Evolutionary conservation across 176 grass and related monocot species (phyloP).

Genomic region (Puya raimondii): DNA sequence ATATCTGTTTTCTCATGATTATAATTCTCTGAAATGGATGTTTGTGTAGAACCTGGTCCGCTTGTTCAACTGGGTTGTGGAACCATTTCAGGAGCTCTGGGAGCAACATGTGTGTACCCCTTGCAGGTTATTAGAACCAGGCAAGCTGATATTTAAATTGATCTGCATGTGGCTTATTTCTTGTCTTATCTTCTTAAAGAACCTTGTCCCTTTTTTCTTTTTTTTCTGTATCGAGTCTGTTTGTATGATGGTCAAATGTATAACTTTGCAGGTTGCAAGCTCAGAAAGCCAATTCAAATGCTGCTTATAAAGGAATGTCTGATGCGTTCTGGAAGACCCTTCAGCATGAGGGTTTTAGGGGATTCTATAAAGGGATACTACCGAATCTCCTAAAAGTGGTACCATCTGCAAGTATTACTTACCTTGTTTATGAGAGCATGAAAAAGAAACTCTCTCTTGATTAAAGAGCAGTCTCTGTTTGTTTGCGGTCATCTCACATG

Average conservation of each 20-base stretch:
- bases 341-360: conserved; percentile 40
- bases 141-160: conserved; percentile 15
- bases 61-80: conserved; percentile 75
- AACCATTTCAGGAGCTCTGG: conserved; percentile 72
- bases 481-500: conserved; percentile 45
- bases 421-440: conserved; percentile 84
- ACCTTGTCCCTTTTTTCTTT: conserved; percentile 4
- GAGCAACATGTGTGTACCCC: conserved; percentile 82
- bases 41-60: conserved; percentile 75
- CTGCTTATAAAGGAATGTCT: conserved; percentile 67
- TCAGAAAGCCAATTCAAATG: conserved; percentile 43
- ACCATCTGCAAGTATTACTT: conserved; percentile 83
- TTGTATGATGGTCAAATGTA: conserved; percentile 11
- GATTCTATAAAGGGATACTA: conserved; percentile 74
- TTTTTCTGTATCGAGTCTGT: neutral
- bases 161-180: neutral
- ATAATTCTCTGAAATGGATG: neutral
- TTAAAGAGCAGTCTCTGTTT: conserved; percentile 37
- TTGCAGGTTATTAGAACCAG: conserved; percentile 93
- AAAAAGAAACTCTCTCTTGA: conserved; percentile 72
- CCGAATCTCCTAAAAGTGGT: conserved; percentile 90
- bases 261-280: conserved; percentile 58
- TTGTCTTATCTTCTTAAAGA: neutral
- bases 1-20: neutral
- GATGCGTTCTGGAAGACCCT: conserved; percentile 62